phyloP scores from a whole-genome alignment of 139 green algal genomes.

The Coccomyxa sp. region DNA sequence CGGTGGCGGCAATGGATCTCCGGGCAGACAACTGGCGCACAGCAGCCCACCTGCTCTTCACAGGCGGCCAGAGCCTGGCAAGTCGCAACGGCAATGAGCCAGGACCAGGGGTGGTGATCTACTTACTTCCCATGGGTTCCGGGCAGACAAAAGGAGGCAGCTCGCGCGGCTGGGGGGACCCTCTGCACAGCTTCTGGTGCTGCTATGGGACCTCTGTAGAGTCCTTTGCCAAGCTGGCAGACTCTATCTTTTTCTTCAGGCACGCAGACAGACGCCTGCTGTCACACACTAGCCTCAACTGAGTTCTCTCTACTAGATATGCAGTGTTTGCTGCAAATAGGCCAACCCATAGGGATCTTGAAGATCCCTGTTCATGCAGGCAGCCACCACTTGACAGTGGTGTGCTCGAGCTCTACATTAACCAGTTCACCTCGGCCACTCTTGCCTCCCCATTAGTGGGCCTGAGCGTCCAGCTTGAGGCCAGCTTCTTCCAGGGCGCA shows the following conservation, averaged over 20 bases:
- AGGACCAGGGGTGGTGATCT: conserved; percentile 13
- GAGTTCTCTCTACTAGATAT: neutral
- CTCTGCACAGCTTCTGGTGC: conserved; percentile 61
- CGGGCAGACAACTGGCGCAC: neutral
- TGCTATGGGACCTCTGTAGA: conserved; percentile 65
- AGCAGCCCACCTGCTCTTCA: neutral
- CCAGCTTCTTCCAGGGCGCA: neutral
- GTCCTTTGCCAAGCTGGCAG: conserved; percentile 57
- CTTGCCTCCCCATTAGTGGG: conserved; percentile 20
- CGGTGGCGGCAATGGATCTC: too few species aligned
- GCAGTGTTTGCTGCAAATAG: neutral
- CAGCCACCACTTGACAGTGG: neutral
- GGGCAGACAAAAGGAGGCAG: conserved; percentile 35
- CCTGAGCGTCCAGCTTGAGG: conserved; percentile 7
- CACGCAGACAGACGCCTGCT: neutral
- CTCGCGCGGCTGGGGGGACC: conserved; percentile 39
- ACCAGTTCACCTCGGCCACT: conserved; percentile 30
- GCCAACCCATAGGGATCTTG: neutral
- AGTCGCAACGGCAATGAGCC: neutral
- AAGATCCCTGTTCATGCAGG: neutral
- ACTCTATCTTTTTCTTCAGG: conserved; percentile 62
- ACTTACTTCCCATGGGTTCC: conserved; percentile 34
- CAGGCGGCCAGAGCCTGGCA: neutral
- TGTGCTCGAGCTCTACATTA: conserved; percentile 28
- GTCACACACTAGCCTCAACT: neutral